phyloP scores from a whole-genome alignment of 1,284 basidiomycete genomes.

The Singerocomus rubriflavus region DNA sequence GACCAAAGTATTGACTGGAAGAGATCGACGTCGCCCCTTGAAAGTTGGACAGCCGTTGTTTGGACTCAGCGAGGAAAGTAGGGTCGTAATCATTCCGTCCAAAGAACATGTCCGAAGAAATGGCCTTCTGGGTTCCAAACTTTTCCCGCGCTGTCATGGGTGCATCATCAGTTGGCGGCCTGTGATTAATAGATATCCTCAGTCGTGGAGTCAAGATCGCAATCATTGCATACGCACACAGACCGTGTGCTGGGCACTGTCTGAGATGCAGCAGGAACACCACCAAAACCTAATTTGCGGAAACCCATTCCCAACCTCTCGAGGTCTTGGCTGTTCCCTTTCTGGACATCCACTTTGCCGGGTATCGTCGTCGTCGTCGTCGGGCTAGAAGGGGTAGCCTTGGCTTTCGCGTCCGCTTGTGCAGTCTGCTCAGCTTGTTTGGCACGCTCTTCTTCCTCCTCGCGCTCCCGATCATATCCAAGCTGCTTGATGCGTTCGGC shows the following conservation, averaged over 20 bases:
- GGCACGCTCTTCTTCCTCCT: constrained; percentile 67
- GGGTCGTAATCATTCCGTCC: constrained; percentile 89
- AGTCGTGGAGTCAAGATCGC: not conserved
- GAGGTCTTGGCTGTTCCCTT: constrained; percentile 42
- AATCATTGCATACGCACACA: constrained; percentile 38
- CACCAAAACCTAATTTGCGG: constrained; percentile 85
- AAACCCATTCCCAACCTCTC: constrained; percentile 78
- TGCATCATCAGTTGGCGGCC: constrained; percentile 52
- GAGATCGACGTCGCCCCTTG: constrained; percentile 93
- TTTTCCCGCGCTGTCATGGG: constrained; percentile 84
- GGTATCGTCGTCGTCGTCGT: constrained; percentile 23
- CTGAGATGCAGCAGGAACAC: constrained; percentile 57
- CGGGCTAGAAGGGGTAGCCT: constrained; percentile 27
- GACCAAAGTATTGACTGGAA: constrained; percentile 92
- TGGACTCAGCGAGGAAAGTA: constrained; percentile 68
- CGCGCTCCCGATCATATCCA: constrained; percentile 82
- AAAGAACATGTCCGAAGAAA: constrained; percentile 98
- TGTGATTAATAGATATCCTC: constrained; percentile 2
- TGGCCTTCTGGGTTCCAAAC: constrained; percentile 91
- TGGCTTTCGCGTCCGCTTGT: constrained; percentile 40
- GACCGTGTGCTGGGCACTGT: constrained; percentile 44
- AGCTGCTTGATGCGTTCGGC: constrained; percentile 86
- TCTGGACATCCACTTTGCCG: constrained; percentile 32
- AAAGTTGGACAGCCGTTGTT: constrained; percentile 81
- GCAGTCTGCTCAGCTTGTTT: constrained; percentile 50